Percentiles rank a stretch among this genome's conserved stretches.
These are phyloP conservation scores for Theileria sp. DNA, from an alignment of 169 alveolate species.

Conservation along the genomic window DNA sequence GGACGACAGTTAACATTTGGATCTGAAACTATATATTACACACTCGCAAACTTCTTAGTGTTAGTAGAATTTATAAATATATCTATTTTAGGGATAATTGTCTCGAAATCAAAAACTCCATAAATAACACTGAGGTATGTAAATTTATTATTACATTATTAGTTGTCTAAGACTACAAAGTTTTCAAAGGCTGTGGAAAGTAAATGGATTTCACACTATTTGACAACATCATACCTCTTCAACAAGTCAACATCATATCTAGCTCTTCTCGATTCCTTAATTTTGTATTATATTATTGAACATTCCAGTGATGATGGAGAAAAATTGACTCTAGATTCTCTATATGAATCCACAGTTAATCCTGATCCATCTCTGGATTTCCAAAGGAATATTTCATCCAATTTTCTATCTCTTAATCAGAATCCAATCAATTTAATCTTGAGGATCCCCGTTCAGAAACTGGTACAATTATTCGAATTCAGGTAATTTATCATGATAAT, in stretches of 20 bases:
- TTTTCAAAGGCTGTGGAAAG: neutral
- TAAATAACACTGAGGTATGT: neutral
- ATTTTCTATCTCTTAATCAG: slow-evolving; percentile 56
- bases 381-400: slow-evolving; percentile 40
- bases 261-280: slow-evolving; percentile 39
- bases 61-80: neutral
- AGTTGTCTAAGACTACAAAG: neutral
- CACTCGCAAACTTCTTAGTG: neutral
- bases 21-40: neutral
- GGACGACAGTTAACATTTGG: neutral
- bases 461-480: slow-evolving; percentile 30
- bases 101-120: neutral
- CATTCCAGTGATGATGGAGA: neutral
- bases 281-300: slow-evolving; percentile 16
- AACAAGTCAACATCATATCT: slow-evolving; percentile 37
- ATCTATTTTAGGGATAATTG: neutral
- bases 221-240: slow-evolving; percentile 23
- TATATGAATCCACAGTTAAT: neutral
- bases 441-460: slow-evolving; percentile 33
- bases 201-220: slow-evolving; percentile 28
- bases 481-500: slow-evolving; percentile 15
- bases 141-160: neutral
- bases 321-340: neutral
- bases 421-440: slow-evolving; percentile 60
- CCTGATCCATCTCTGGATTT: neutral